Evolutionary conservation across 2,329 filamentous ascomycete genomes (phyloP).

Genomic region (Fusarium tricinctum): DNA sequence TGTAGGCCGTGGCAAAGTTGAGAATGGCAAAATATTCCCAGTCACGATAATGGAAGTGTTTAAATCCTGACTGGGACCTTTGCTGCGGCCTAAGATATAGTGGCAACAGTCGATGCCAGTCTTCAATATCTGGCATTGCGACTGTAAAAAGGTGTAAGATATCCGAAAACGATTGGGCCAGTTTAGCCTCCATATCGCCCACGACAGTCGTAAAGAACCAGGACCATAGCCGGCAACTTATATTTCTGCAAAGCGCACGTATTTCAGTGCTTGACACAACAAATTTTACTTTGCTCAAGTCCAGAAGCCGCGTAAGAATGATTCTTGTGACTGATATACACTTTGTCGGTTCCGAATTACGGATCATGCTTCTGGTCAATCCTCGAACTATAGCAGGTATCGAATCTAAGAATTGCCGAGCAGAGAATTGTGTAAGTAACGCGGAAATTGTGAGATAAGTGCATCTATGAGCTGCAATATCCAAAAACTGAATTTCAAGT

Average conservation of each 20-base stretch:
- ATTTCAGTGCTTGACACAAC: accelerated
- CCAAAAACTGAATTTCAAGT: background rate
- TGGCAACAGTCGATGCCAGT: background rate
- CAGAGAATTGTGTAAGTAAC: accelerated
- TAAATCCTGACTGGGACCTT: too few species aligned
- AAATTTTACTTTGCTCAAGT: too few species aligned
- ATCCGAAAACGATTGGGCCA: too few species aligned
- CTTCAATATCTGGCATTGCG: background rate
- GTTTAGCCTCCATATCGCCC: too few species aligned
- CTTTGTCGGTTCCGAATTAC: too few species aligned
- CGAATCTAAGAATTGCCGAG: background rate
- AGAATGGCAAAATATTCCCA: background rate
- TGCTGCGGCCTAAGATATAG: background rate
- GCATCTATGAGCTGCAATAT: too few species aligned
- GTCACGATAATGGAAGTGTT: too few species aligned
- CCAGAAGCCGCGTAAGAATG: too few species aligned
- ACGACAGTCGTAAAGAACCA: too few species aligned
- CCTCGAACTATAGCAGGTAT: background rate
- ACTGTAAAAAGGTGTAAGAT: background rate
- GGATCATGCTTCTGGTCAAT: background rate
- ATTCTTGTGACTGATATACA: too few species aligned
- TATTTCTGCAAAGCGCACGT: too few species aligned
- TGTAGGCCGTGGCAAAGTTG: background rate
- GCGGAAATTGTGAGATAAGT: accelerated
- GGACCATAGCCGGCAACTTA: too few species aligned